These are phyloP conservation scores for Xylariaceae sp. DNA, from an alignment of 2,329 filamentous ascomycete genomes.

Conservation along the genomic window DNA sequence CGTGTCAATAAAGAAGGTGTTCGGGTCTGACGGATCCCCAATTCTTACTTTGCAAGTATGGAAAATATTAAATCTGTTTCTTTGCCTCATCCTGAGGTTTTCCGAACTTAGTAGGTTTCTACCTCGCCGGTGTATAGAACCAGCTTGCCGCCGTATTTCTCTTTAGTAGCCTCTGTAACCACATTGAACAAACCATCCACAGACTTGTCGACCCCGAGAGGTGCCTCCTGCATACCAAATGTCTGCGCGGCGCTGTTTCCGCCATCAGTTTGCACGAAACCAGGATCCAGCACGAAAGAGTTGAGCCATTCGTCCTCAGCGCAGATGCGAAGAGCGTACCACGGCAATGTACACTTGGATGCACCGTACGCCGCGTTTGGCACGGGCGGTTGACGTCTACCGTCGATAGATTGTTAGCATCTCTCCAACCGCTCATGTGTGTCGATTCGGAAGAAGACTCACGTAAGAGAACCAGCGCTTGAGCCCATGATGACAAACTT, in stretches of 20 bases:
- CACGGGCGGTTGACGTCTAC: slow-evolving; percentile 21
- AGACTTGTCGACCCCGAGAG: slow-evolving; percentile 33
- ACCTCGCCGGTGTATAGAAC: slow-evolving; percentile 15
- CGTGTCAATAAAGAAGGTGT: no score
- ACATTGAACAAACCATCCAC: slow-evolving; percentile 30
- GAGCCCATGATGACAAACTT: slow-evolving; percentile 39
- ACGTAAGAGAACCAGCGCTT: slow-evolving; percentile 19
- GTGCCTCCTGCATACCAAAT: slow-evolving; percentile 31
- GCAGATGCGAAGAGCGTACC: slow-evolving; percentile 30
- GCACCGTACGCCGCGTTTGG: slow-evolving; percentile 40
- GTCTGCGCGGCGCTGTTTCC: slow-evolving; percentile 34
- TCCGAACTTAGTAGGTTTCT: slow-evolving; percentile 7
- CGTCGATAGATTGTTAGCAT: neutral
- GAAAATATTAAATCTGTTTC: no score
- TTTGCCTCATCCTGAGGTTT: no score
- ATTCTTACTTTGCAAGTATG: no score
- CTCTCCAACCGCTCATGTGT: neutral
- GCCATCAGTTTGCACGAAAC: slow-evolving; percentile 40
- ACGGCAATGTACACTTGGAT: slow-evolving; percentile 37
- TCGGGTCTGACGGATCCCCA: no score
- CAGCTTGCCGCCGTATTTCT: slow-evolving; percentile 17
- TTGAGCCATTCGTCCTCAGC: slow-evolving; percentile 33
- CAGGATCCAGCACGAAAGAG: slow-evolving; percentile 31
- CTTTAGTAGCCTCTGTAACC: slow-evolving; percentile 14
- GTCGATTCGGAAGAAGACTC: neutral